These are phyloP conservation scores for Xylaria curta DNA, from an alignment of 495 filamentous ascomycete genomes.

Conservation along the genomic window DNA sequence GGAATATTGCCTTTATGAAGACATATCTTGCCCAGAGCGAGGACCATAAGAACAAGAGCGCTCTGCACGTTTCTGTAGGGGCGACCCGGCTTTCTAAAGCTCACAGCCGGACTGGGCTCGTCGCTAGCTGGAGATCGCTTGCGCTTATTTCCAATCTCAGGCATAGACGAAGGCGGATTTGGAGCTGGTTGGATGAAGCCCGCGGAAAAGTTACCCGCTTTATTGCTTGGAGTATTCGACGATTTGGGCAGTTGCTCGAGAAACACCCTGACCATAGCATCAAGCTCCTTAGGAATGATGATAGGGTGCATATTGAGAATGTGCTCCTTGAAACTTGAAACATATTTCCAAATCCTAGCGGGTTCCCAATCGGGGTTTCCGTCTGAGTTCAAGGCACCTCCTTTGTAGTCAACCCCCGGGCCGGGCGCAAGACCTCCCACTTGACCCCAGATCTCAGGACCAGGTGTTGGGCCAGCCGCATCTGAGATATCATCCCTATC, in stretches of 20 bases:
- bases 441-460: constrained; percentile 55
- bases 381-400: constrained; percentile 61
- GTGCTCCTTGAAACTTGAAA: constrained; percentile 74
- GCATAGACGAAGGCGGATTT: constrained; percentile 36
- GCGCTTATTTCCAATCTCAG: constrained; percentile 60
- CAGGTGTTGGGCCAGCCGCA: constrained; percentile 53
- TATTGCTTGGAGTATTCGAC: constrained; percentile 32
- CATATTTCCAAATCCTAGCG: constrained; percentile 66
- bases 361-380: constrained; percentile 70
- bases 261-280: constrained; percentile 58
- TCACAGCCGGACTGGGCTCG: constrained; percentile 39
- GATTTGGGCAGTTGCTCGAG: constrained; percentile 48
- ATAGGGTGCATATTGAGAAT: constrained; percentile 93
- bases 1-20: constrained; percentile 65
- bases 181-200: constrained; percentile 38
- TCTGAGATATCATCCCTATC: constrained; percentile 54
- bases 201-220: constrained; percentile 27
- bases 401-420: constrained; percentile 44
- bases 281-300: constrained; percentile 59
- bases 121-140: constrained; percentile 60
- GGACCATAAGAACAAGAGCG: constrained; percentile 78
- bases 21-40: constrained; percentile 88
- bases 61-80: constrained; percentile 69
- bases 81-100: constrained; percentile 47
- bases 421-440: constrained; percentile 54